phyloP scores from a whole-genome alignment of 2,329 filamentous ascomycete species.

The Cladosporium phlei region DNA sequence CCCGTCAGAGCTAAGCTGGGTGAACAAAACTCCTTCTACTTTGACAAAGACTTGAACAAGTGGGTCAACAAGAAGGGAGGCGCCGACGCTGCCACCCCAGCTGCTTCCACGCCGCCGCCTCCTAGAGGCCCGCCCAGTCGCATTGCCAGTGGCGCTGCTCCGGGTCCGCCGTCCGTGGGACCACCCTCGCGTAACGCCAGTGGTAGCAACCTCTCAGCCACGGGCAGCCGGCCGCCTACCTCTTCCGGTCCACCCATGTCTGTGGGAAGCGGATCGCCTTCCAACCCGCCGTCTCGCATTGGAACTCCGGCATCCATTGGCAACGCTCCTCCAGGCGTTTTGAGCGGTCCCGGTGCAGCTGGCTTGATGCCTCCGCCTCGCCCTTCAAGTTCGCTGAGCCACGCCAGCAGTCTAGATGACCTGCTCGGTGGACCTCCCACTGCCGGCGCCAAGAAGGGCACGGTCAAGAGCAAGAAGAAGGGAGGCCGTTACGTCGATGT shows the following conservation, averaged over 20 bases:
- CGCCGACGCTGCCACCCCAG: constrained; percentile 55
- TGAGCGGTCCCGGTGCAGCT: constrained; percentile 16
- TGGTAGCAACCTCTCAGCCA: background rate
- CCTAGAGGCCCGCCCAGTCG: constrained; percentile 56
- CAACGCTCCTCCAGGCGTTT: constrained; percentile 1
- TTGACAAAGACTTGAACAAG: constrained; percentile 91
- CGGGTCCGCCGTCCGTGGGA: constrained; percentile 45
- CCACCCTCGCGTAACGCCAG: constrained; percentile 27
- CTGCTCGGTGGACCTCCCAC: constrained; percentile 64
- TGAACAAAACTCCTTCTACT: constrained; percentile 88
- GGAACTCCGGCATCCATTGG: constrained; percentile 25
- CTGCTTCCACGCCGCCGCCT: constrained; percentile 65
- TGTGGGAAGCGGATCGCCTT: constrained; percentile 11
- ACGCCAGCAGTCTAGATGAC: constrained; percentile 74
- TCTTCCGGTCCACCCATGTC: constrained; percentile 13
- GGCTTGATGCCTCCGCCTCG: constrained; percentile 8
- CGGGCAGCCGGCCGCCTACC: constrained; percentile 15
- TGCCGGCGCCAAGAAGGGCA: constrained; percentile 50
- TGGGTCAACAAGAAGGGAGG: constrained; percentile 95
- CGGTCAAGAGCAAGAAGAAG: constrained; percentile 66
- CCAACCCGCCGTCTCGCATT: constrained; percentile 28
- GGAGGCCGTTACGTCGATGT: constrained; percentile 90
- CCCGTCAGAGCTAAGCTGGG: constrained; percentile 91
- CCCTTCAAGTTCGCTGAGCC: constrained; percentile 2
- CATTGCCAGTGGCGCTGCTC: constrained; percentile 51